phyloP scores from a whole-genome alignment of 352 stramenopile species.

The Bremia lactucae region DNA sequence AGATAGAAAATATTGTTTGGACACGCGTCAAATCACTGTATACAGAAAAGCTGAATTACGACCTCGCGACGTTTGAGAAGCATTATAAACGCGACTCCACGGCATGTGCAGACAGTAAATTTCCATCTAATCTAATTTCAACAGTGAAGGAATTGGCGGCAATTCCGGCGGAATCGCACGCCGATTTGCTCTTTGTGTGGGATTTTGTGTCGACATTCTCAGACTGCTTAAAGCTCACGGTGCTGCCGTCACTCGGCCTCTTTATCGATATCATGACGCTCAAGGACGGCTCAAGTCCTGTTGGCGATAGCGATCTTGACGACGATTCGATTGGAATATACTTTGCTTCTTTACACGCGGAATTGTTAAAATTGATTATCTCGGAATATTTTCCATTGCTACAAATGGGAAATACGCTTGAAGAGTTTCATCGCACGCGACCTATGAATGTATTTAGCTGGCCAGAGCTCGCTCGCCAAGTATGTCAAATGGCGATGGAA shows the following conservation, averaged over 20 bases:
- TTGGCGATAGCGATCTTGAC: slow-evolving; percentile 37
- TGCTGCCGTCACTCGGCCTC: slow-evolving; percentile 33
- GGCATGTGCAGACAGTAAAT: slow-evolving; percentile 7
- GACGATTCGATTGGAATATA: slow-evolving; percentile 35
- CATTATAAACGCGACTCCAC: neutral
- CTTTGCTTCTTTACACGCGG: slow-evolving; percentile 41
- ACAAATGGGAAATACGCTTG: slow-evolving; percentile 53
- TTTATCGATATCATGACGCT: slow-evolving; percentile 48
- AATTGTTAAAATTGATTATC: slow-evolving; percentile 41
- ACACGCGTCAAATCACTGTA: slow-evolving; percentile 37
- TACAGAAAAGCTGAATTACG: slow-evolving; percentile 6
- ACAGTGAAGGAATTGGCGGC: slow-evolving; percentile 25
- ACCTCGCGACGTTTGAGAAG: neutral
- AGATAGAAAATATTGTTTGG: slow-evolving; percentile 46
- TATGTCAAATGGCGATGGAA: slow-evolving; percentile 67
- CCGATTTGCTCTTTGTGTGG: slow-evolving; percentile 65
- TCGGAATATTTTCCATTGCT: slow-evolving; percentile 58
- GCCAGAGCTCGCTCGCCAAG: slow-evolving; percentile 68
- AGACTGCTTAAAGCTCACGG: slow-evolving; percentile 41
- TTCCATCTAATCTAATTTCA: slow-evolving; percentile 28
- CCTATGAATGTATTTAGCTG: slow-evolving; percentile 72
- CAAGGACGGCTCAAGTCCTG: slow-evolving; percentile 31
- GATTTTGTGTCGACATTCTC: slow-evolving; percentile 69
- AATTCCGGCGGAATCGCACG: slow-evolving; percentile 31
- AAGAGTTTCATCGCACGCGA: slow-evolving; percentile 62